phyloP scores from a whole-genome alignment of 768 basidiomycete genomes.

The Lanmaoa pseudosensibilis region DNA sequence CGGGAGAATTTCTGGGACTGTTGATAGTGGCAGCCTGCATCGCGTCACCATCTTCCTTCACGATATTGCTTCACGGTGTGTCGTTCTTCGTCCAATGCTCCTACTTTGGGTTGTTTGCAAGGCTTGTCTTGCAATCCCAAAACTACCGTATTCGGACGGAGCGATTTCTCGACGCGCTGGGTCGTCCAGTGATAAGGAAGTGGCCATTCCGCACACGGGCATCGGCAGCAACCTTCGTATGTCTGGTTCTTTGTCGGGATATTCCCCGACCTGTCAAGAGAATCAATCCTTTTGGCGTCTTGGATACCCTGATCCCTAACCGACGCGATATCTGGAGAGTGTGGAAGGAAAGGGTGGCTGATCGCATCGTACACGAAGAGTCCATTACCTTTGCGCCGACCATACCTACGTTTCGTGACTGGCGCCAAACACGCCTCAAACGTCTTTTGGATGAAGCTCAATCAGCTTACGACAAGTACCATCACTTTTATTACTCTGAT shows the following conservation, averaged over 20 bases:
- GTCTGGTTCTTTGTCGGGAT: conserved; percentile 15
- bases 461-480: neutral
- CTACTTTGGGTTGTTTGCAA: conserved; percentile 20
- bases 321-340: conserved; percentile 15
- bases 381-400: conserved; percentile 14
- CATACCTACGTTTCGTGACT: conserved; percentile 15
- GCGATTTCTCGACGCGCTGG: conserved; percentile 7
- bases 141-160: conserved; percentile 18
- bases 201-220: conserved; percentile 15
- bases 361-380: conserved; percentile 17
- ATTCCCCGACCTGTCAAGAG: conserved; percentile 13
- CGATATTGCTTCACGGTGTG: conserved; percentile 8
- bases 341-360: conserved; percentile 20
- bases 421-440: conserved; percentile 9
- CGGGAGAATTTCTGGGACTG: conserved; percentile 13
- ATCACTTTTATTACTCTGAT: neutral
- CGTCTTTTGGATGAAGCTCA: conserved; percentile 15
- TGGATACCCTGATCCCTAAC: conserved; percentile 16
- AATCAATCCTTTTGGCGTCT: conserved; percentile 9
- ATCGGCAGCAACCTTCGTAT: conserved; percentile 19
- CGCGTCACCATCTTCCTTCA: neutral
- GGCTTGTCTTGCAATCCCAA: conserved; percentile 15
- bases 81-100: conserved; percentile 12
- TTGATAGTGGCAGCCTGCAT: conserved; percentile 4
- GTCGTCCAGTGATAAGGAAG: conserved; percentile 11